Evolutionary conservation across 192 early-diverging fungal genomes (phyloP), one percentile per base, ranked within the genome.

Genomic region (Gigaspora rosea): DNA sequence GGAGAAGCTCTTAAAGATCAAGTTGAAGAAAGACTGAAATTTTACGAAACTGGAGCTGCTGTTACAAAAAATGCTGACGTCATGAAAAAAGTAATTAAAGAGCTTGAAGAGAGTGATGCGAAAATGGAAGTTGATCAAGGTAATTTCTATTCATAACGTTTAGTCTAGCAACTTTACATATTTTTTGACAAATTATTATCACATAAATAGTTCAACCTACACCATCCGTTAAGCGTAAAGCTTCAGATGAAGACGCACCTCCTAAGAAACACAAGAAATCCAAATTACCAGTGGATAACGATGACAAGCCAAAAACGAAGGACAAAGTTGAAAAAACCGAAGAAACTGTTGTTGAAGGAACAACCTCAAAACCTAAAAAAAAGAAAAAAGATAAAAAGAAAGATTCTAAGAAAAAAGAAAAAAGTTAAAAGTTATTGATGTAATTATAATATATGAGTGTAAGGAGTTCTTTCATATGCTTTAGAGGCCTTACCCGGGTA

Each of bases 21-120:
- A 87, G 95, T 99, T 13, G 98, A 99, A 85, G 95, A 96, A 82
- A 93, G 98, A 67, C 82, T 99, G 46, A 85, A 86, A 72, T 98
- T 99, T 85, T 98, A 95, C 82, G 97, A 99, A 83, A 88, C 91
- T 51, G 76, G 86, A 80, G 49, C 83, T 92, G 32, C 69, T 0
- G 49, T 35, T 66, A 8, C 64, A 36, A 66, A 66, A 41, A 66
- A 66, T 47, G n/a, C 46, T 4, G 64, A 66, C 2, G 64, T 66
- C 10, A 66, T 66, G 41, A 66, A 35, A 51, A 56, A 54, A 18
- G 69, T 35, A 15, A 50, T 71, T 13, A 5, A 71, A 71, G 51
- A 71, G 48, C 48, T 56, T 54, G 50, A 50, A 35, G 49, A 32
- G 20, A 8, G n/a, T 35, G 10, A 1, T 11, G n/a, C 3, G 8